Evolutionary conservation across 2,329 filamentous ascomycete species (phyloP), one percentile per base, ranked within the genome.

Genomic region (Penicillium crustosum): DNA sequence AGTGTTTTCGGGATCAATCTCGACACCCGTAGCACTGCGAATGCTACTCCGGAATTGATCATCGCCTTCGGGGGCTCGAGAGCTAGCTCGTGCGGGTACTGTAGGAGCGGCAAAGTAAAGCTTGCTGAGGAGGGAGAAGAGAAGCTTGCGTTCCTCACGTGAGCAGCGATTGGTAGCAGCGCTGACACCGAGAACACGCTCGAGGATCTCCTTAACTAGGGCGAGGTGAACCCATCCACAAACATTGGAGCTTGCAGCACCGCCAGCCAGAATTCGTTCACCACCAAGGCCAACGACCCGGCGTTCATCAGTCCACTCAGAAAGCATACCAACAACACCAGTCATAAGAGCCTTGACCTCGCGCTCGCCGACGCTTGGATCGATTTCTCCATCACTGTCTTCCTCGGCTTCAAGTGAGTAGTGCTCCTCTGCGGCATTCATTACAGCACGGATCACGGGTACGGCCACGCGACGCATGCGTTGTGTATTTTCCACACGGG

Each of bases 241-340:
- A 17, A 90, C 51, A 65, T 62, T 67, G 54, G 73, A 63, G 79
- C 80, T 77, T 83, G 79, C 80, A 49, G 89, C 84, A 51, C 75
- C 77, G 25, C 70, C 77, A 58, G 78, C 76, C 1, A 81, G 67
- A 29, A 78, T 65, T 29, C 71, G 72, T 45, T 78, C 63, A 78
- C 82, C 56, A 73, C 82, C 76, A 77, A 89, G 77, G 78, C 90
- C 81, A 12, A 86, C 78, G 7, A 86, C 81, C 73, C 95, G 93
- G 49, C 93, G 82, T 38, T 93, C 92, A 73, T 97, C 93, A 0
- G 93, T 97, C 94, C 93, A 97, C 72, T 97, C 93, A 0, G 93
- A 86, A 8, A 97, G 78, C 76, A 79, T 78, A 68, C 92, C 93
- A 3, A 90, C 86, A 1, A 90, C 91, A 57, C 96, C 90, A 3